Base-by-base conservation (phyloP, 345 rosid genomes). In the Melaleuca quinquenervia region DNA sequence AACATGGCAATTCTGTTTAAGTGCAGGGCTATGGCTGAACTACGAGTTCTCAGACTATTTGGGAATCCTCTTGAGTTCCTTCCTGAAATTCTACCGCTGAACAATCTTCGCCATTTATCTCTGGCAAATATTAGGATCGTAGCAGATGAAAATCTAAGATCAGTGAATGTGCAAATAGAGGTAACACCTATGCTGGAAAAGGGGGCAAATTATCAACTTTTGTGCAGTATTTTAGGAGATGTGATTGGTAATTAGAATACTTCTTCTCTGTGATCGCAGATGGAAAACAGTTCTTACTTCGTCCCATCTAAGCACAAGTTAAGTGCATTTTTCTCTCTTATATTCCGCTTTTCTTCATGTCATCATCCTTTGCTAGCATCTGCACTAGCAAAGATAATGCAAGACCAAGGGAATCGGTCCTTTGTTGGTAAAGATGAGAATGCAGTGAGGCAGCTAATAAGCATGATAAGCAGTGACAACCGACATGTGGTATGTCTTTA, bases 291-390 rank as follows among this genome's bases (percentile, higher is more conserved):
- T 83, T 97, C 99, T 88, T 97, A 97, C 89, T 97, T 97, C 89
- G 98, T 94, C 50, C 93, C 99, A 87, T 95, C 99, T 87, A 92
- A 93, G 85, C 98, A 97, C 94, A 97, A 96, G 91, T 92, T 97
- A 32, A 97, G 99, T 90, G 98, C 99, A 83, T 97, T 97, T 92
- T 97, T 95, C 93, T 94, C 99, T 88, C 98, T 97, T 84, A 92
- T 97, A 91, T 97, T 97, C 88, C 98, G 99, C 84, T 97, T 94
- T 91, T 97, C 99, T 45, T 97, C 99, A 74, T 97, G 99, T 87
- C 99, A 97, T 89, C 99, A 97, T 90, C 98, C 98, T 89, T 93
- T 97, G 86, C 91, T 97, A 88, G 99, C 99, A 87, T 96, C 99
- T 89, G 94, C 99, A 27, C 87, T 97, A 92, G 98, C 94, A 89